phyloP scores from a whole-genome alignment of 768 basidiomycete genomes.

The Termitomyces titanicus region DNA sequence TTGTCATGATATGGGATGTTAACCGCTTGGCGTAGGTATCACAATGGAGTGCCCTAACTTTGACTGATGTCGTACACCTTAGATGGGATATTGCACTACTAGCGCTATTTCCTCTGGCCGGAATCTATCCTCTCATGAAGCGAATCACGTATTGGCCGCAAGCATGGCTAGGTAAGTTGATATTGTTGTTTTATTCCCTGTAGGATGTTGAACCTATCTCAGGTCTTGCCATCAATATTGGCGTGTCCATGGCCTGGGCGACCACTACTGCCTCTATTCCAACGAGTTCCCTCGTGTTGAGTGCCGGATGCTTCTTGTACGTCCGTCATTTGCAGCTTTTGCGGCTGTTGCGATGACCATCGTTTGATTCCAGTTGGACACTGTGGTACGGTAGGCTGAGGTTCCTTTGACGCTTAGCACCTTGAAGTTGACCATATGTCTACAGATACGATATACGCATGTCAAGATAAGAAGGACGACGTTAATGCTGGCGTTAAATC shows the following conservation, averaged over 20 bases:
- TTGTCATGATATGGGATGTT: not conserved
- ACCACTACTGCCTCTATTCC: slow-evolving; percentile 2
- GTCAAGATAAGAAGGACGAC: not conserved
- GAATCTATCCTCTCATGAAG: slow-evolving; percentile 25
- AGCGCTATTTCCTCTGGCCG: slow-evolving; percentile 8
- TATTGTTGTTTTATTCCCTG: not conserved
- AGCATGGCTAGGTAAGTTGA: slow-evolving; percentile 18
- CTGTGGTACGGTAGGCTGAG: not conserved
- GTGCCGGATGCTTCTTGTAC: slow-evolving; percentile 2
- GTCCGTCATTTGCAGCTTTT: not conserved
- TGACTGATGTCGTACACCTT: too few relatives aligned
- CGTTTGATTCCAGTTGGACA: not conserved
- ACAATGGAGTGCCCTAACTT: too few relatives aligned
- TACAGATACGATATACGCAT: slow-evolving; percentile 10
- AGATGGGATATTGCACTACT: not conserved
- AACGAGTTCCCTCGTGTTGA: not conserved
- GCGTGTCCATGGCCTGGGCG: slow-evolving; percentile 9
- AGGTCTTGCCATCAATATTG: slow-evolving; percentile 23
- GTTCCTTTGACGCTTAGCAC: not conserved
- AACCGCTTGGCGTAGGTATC: not conserved
- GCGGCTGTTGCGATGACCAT: not conserved
- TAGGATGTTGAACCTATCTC: not conserved
- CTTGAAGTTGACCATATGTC: not conserved
- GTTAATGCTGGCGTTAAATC: slow-evolving; percentile 49
- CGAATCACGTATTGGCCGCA: slow-evolving; percentile 25